A percentile compares a stretch with the other conserved stretches of the same genome.
Evolutionary conservation across 2,329 filamentous ascomycete genomes (phyloP).

Genomic region (Penicillium crustosum): DNA sequence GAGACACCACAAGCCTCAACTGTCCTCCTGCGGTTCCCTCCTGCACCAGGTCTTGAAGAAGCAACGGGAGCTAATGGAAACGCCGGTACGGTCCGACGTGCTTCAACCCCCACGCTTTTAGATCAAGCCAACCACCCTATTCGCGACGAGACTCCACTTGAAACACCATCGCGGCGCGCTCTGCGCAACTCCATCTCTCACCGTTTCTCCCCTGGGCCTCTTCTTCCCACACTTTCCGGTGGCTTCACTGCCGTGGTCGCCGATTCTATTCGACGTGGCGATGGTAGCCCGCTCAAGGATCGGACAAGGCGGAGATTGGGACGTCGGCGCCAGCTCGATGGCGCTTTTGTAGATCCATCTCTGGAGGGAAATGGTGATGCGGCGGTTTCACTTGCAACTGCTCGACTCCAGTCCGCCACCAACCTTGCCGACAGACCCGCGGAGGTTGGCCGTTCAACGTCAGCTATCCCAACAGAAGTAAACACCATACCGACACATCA

Average conservation of each 20-base stretch:
- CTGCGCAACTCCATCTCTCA: slow-evolving; percentile 50
- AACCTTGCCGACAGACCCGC: slow-evolving; percentile 19
- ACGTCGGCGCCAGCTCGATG: slow-evolving; percentile 32
- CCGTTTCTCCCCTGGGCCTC: slow-evolving; percentile 57
- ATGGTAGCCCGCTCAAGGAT: slow-evolving; percentile 43
- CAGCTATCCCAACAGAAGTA: slow-evolving; percentile 21
- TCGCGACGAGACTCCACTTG: slow-evolving; percentile 32
- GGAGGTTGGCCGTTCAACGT: slow-evolving; percentile 25
- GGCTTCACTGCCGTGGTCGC: slow-evolving; percentile 64
- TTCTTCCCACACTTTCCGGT: slow-evolving; percentile 61
- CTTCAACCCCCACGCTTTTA: slow-evolving; percentile 20
- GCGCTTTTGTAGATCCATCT: slow-evolving; percentile 24
- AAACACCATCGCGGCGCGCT: slow-evolving; percentile 40
- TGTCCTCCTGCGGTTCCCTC: slow-evolving; percentile 41
- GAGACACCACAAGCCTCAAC: slow-evolving; percentile 30
- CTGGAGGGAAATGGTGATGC: slow-evolving; percentile 21
- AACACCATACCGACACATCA: slow-evolving; percentile 9
- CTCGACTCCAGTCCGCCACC: slow-evolving; percentile 31
- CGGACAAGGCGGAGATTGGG: slow-evolving; percentile 29
- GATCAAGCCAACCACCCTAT: slow-evolving; percentile 21
- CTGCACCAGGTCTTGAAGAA: slow-evolving; percentile 38
- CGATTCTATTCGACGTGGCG: slow-evolving; percentile 61
- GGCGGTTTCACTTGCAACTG: slow-evolving; percentile 24
- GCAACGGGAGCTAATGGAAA: slow-evolving; percentile 13
- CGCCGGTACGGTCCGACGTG: slow-evolving; percentile 17